phyloP scores from a whole-genome alignment of 257 asterid species.

The Solanum chiquidenum region DNA sequence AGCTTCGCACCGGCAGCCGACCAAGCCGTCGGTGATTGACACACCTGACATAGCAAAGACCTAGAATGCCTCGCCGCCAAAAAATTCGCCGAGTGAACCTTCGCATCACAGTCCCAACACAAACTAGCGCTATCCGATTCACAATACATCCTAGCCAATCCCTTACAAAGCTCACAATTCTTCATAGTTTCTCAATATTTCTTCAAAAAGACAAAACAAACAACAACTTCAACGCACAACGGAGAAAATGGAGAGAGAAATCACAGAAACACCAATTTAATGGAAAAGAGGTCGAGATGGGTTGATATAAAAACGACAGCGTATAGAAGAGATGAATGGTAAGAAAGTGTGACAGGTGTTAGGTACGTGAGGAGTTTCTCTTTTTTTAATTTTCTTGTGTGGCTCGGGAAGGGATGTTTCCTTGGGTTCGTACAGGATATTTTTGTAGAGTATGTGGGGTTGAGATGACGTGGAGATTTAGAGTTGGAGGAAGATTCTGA shows the following conservation, averaged over 20 bases:
- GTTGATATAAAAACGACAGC: constrained; percentile 21
- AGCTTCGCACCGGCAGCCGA: constrained; percentile 48
- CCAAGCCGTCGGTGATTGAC: constrained; percentile 66
- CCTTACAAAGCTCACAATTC: constrained; percentile 53
- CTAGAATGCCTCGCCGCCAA: constrained; percentile 72
- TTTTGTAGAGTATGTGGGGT: constrained; percentile 2
- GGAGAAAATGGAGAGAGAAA: neutral
- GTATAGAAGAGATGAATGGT: constrained; percentile 14
- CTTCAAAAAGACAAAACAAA: neutral
- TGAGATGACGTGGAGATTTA: constrained; percentile 20
- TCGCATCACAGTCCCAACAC: constrained; percentile 78
- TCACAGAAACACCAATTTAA: neutral
- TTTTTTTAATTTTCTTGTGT: neutral
- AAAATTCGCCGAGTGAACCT: constrained; percentile 75
- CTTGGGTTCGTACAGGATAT: constrained; percentile 21
- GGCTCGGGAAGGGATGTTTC: constrained; percentile 12
- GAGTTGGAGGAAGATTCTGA: constrained; percentile 11
- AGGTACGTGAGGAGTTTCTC: neutral
- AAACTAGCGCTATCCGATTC: constrained; percentile 65
- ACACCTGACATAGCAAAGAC: constrained; percentile 51
- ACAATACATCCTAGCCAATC: constrained; percentile 49
- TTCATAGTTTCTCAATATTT: constrained; percentile 14
- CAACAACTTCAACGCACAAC: neutral
- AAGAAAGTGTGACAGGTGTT: constrained; percentile 29
- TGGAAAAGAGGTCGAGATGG: neutral